Conservation (phyloP, 1,284 basidiomycete species). For the Ceratobasidium sp. region DNA sequence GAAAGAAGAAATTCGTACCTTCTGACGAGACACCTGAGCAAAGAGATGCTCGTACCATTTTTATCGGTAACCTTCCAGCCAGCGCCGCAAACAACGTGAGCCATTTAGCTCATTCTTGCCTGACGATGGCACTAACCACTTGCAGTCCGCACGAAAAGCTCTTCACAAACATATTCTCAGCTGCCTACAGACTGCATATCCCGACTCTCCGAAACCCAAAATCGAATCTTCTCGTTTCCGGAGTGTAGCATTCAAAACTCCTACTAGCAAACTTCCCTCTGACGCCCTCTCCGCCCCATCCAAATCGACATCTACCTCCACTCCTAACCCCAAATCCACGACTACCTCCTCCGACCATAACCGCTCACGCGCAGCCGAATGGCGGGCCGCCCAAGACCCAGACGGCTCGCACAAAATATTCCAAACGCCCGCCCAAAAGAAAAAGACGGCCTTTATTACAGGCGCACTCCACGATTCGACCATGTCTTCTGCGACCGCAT, state of each 20-base stretch:
- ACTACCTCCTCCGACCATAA: conserved; percentile 56
- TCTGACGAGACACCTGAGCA: conserved; percentile 76
- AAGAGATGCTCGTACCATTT: conserved; percentile 86
- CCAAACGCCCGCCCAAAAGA: conserved; percentile 88
- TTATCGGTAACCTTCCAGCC: conserved; percentile 91
- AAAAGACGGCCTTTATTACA: conserved; percentile 95
- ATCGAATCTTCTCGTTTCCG: conserved; percentile 93
- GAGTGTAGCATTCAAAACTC: conserved; percentile 86
- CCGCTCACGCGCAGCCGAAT: conserved; percentile 58
- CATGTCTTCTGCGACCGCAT: conserved; percentile 82
- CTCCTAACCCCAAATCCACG: conserved; percentile 53
- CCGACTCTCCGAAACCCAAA: conserved; percentile 63
- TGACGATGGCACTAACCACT: conserved; percentile 56
- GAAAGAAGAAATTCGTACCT: conserved; percentile 64
- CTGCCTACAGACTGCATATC: conserved; percentile 67
- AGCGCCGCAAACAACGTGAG: conserved; percentile 81
- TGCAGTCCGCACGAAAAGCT: conserved; percentile 68
- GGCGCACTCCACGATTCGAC: conserved; percentile 81
- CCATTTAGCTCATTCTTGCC: conserved; percentile 4
- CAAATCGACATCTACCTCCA: conserved; percentile 53
- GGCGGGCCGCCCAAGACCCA: conserved; percentile 60
- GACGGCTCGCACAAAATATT: conserved; percentile 64
- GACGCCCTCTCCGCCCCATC: conserved; percentile 54
- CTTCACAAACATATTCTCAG: conserved; percentile 77
- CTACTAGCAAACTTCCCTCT: conserved; percentile 73